Percentiles rank a stretch among this genome's conserved stretches.
These are phyloP conservation scores for Otatea glauca DNA, from an alignment of 176 grass and related monocot species.

Conservation along the genomic window DNA sequence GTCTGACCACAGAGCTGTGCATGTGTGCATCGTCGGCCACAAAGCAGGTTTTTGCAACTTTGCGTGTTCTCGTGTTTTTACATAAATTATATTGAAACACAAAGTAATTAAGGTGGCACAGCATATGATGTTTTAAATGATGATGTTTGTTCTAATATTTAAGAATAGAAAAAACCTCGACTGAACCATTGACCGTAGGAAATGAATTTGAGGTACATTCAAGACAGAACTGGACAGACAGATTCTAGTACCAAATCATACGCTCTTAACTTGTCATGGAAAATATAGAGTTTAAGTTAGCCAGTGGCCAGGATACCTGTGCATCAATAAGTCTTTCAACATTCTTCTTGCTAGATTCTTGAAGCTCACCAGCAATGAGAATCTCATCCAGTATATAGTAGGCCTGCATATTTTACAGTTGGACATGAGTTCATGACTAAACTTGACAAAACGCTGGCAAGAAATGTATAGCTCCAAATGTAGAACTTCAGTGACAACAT, in stretches of 20 bases:
- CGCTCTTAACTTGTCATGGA: not conserved
- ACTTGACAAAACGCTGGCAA: not conserved
- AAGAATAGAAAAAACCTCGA: not conserved
- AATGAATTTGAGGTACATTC: not conserved
- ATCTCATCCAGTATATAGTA: conserved; percentile 99
- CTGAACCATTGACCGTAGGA: not conserved
- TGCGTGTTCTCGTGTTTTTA: not conserved
- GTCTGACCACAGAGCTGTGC: not conserved
- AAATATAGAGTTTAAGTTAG: conserved; percentile 8
- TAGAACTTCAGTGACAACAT: not conserved
- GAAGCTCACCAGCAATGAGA: conserved; percentile 93
- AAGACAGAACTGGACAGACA: not conserved
- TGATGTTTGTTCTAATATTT: not conserved
- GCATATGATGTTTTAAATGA: not conserved
- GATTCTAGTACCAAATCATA: not conserved
- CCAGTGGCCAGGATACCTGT: conserved; percentile 57
- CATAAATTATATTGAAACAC: not conserved
- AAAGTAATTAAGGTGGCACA: not conserved
- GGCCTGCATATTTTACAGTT: conserved; percentile 59
- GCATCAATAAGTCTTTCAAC: conserved; percentile 91
- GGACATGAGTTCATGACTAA: conserved; percentile 11
- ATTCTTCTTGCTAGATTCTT: conserved; percentile 98
- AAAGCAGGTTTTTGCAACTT: not conserved
- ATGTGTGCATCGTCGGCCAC: not conserved
- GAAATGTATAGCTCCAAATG: not conserved